A percentile compares a stretch with the other conserved stretches of the same genome.
These are phyloP conservation scores for Lotus japonicus DNA, from an alignment of 306 rosid species.

Conservation along the genomic window DNA sequence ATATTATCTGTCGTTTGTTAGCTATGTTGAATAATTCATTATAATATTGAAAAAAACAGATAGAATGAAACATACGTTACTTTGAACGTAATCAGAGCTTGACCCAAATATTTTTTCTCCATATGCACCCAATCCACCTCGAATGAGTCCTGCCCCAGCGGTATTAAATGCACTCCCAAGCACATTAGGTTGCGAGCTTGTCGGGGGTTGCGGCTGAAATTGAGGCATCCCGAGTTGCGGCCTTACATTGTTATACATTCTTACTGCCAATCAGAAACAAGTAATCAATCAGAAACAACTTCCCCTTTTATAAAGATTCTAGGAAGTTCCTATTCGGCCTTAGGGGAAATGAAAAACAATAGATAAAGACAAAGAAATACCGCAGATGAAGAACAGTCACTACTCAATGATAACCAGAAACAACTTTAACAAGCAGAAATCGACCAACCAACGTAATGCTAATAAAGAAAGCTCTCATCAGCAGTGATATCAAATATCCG, in stretches of 20 bases:
- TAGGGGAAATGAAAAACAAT: background rate
- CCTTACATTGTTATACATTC: slow-evolving; percentile 60
- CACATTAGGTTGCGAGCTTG: slow-evolving; percentile 50
- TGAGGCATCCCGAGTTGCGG: slow-evolving; percentile 43
- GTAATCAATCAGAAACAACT: slow-evolving; percentile 7
- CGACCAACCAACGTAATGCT: background rate
- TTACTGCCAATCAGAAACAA: slow-evolving; percentile 16
- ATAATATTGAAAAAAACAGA: slow-evolving; percentile 13
- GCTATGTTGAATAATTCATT: background rate
- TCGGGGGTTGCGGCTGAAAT: slow-evolving; percentile 25
- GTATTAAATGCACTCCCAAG: slow-evolving; percentile 67
- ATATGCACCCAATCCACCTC: slow-evolving; percentile 84
- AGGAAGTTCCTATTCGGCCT: background rate
- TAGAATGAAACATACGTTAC: slow-evolving; percentile 54
- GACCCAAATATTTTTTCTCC: slow-evolving; percentile 78
- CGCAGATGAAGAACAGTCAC: background rate
- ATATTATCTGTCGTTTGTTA: slow-evolving; percentile 22
- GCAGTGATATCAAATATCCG: too few relatives aligned
- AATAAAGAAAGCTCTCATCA: background rate
- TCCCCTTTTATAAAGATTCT: background rate
- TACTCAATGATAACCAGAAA: background rate
- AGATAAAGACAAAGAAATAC: background rate
- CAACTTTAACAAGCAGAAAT: background rate
- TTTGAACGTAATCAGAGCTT: slow-evolving; percentile 77
- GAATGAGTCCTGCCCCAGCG: slow-evolving; percentile 60